Base-by-base conservation (phyloP, 805 yeast species). In the Yamadazyma philogaea region DNA sequence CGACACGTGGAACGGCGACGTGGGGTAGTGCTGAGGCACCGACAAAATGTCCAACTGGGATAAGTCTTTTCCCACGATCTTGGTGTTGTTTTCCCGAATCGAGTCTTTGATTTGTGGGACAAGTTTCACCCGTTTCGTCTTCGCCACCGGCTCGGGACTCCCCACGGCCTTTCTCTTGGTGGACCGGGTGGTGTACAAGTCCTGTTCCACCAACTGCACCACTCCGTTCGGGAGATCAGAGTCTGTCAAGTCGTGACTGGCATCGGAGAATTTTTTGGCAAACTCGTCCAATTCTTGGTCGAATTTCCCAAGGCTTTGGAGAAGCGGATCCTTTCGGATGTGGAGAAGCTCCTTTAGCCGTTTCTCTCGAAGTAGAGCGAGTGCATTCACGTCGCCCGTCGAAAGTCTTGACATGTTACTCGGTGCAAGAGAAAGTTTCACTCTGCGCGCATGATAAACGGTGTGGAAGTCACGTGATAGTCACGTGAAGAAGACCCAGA, bases 1-100 rank as follows among this genome's bases (percentile, higher is more conserved):
- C 6, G 73, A 62, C 0, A 68, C 74, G 32, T 57, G 52, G 44
- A 66, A 74, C 1, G 66, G 60, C 19, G 59, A 60, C 0, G 70
- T 61, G 10, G 75, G 75, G 44, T 65, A 68, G 40, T 64, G 64
- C 36, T 68, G 74, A 1, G 75, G 74, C 5, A 69, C 56, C 1
- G 70, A 53, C n/a, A 70, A 45, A 8, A 70, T 55, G 37, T 68
- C 70, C 43, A 70, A 41, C 6, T 64, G 68, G 3, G 55, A 40
- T 12, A 70, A 45, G 20, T 55, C 56, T 17, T 56, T 54, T 30
- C 52, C 54, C 21, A 46, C 12, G 19, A 46, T 18, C 7, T 18
- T 15, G 17, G 31, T 20, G 53, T 52, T 30, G 45, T 56, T 36
- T 49, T 49, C 39, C 56, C 61, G 12, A 56, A 47, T 38, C 3